phyloP scores from a whole-genome alignment of 2,329 filamentous ascomycete species.

The Fusarium guadeloupense region DNA sequence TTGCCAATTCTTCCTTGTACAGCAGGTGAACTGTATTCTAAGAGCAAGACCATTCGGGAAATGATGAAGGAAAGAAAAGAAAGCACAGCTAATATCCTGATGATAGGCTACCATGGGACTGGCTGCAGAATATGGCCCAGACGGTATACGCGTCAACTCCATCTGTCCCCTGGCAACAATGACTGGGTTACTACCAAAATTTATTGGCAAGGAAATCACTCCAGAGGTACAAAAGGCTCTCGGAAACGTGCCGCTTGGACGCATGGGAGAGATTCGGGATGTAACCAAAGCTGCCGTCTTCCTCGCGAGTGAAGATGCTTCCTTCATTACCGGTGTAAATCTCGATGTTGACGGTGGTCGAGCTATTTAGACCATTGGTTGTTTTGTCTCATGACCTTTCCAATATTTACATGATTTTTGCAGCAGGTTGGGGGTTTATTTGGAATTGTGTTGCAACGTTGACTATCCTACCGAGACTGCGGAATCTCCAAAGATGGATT shows the following conservation, averaged over 20 bases:
- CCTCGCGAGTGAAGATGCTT: conserved; percentile 75
- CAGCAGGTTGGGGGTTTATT: too few relatives aligned
- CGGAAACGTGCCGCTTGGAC: conserved; percentile 63
- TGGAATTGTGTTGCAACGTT: neutral
- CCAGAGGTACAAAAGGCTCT: conserved; percentile 67
- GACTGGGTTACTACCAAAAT: conserved; percentile 42
- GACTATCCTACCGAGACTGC: neutral
- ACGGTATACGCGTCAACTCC: conserved; percentile 77
- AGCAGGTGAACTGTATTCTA: neutral
- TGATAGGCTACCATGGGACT: conserved; percentile 58
- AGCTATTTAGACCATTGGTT: conserved; percentile 6
- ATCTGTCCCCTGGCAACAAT: conserved; percentile 72
- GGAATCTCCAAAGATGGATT: too few relatives aligned
- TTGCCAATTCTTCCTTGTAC: neutral
- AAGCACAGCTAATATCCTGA: neutral
- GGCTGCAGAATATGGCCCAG: conserved; percentile 76
- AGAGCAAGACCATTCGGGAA: too few relatives aligned
- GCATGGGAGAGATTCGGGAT: conserved; percentile 56
- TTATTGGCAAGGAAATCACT: conserved; percentile 70
- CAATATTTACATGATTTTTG: too few relatives aligned
- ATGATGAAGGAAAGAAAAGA: neutral
- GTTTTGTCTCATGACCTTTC: too few relatives aligned
- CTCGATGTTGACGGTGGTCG: conserved; percentile 58
- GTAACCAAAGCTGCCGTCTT: conserved; percentile 77
- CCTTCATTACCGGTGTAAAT: conserved; percentile 77